Evolutionary conservation across 2,329 filamentous ascomycete genomes (phyloP), one percentile per base, ranked within the genome.

Genomic region (Knoxdaviesia proteae): DNA sequence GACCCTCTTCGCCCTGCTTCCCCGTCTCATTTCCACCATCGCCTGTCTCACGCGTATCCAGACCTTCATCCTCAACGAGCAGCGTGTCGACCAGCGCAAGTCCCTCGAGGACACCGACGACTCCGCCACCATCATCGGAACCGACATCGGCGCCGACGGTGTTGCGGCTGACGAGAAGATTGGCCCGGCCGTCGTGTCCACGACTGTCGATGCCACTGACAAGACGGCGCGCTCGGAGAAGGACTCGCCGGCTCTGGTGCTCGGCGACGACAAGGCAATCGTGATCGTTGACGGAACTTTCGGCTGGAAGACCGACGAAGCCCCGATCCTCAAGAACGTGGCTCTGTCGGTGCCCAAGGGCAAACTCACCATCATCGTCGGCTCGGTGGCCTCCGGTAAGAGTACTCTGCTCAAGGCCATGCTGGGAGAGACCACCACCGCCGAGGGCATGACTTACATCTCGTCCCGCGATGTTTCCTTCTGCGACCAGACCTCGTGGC

Each of bases 331-430:
- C 3, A 48, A 39, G 1, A 41, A 58, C 7, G 52, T 65, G 44
- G 49, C 57, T 9, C 44, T 61, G 2, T 48, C 48, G 1, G 50
- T 64, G 3, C 53, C 56, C 2, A 42, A 49, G 0, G 48, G 49
- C 4, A 46, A 51, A 5, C 51, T 64, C 1, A 63, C 58, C 4
- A 53, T 63, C 6, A 49, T 64, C 2, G 53, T 61, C 6, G 62
- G 61, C 0, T 61, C 61, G 0, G 52, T 63, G 2, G 57, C 52
- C 3, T 55, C 52, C 1, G 57, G 58, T 1, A 60, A 66, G 44
- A 59, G 59, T 0, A 60, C 59, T 0, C 47, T 63, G 0, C 54
- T 56, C 49, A 45, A 58, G 49, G 46, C 54, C 38, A 38, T 64
- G 31, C 50, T 61, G 3, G 56, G 55, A 2, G 56, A 57, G 45